Evolutionary conservation across 2,329 filamentous ascomycete genomes (phyloP).

Genomic region (Calonectria ilicicola): DNA sequence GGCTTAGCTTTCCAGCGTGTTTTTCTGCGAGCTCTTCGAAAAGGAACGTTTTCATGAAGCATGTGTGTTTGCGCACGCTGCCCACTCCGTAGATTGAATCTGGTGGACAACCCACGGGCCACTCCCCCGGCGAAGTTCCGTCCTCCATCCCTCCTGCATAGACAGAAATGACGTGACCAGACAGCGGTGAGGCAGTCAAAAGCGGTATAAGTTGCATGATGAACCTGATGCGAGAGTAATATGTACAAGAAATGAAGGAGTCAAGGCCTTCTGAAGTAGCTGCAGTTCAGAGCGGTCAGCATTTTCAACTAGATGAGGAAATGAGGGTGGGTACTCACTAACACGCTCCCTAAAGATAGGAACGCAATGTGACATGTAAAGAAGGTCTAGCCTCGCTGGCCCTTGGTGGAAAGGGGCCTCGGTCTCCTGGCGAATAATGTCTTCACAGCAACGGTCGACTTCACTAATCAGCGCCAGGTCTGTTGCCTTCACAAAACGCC

Average conservation of each 20-base stretch:
- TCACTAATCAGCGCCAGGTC: neutral
- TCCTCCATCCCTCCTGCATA: neutral
- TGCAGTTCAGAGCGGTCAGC: neutral
- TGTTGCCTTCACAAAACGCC: neutral
- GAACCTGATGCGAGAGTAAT: neutral
- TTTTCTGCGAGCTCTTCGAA: neutral
- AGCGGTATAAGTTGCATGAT: neutral
- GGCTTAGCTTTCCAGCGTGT: neutral
- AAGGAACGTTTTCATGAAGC: neutral
- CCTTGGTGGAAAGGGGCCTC: neutral
- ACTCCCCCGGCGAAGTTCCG: neutral
- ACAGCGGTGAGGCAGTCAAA: neutral
- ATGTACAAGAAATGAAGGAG: neutral
- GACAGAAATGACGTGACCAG: neutral
- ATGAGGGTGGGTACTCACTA: neutral
- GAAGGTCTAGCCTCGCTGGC: neutral
- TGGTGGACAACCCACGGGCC: neutral
- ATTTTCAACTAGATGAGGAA: neutral
- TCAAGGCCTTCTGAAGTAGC: neutral
- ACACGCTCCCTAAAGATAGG: neutral
- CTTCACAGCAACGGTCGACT: neutral
- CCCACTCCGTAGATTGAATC: neutral
- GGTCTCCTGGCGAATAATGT: neutral
- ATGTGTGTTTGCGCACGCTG: neutral
- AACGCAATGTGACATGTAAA: neutral